phyloP scores from a whole-genome alignment of 2,329 filamentous ascomycete species.

The Calonectria crousiana region DNA sequence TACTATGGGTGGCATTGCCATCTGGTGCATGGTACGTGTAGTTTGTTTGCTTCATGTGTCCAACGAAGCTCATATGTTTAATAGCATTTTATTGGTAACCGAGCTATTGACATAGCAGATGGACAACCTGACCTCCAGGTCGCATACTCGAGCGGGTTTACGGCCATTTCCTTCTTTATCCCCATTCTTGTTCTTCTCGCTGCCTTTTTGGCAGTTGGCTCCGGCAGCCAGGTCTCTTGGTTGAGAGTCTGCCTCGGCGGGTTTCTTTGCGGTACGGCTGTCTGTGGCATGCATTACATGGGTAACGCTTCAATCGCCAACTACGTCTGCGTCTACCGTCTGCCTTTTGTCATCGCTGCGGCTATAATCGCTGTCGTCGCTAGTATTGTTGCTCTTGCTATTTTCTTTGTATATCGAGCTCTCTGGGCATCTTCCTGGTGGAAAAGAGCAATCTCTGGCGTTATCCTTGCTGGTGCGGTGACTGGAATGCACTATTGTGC shows the following conservation, averaged over 20 bases:
- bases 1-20: constrained; percentile 79
- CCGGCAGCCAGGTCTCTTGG: constrained; percentile 68
- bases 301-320: constrained; percentile 87
- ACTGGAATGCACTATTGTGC: constrained; percentile 92
- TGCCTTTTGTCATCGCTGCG: constrained; percentile 73
- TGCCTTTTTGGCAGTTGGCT: constrained; percentile 78
- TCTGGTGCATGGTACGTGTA: constrained; percentile 74
- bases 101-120: constrained; percentile 78
- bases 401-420: constrained; percentile 83
- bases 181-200: constrained; percentile 80
- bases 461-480: constrained; percentile 78
- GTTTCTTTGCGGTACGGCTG: constrained; percentile 77
- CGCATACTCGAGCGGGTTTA: constrained; percentile 78
- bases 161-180: constrained; percentile 82
- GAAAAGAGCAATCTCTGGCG: constrained; percentile 76
- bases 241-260: constrained; percentile 73
- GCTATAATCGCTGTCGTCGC: constrained; percentile 79
- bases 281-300: constrained; percentile 89
- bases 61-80: constrained; percentile 10
- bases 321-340: constrained; percentile 74
- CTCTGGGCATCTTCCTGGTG: constrained; percentile 84
- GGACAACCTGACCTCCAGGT: constrained; percentile 76
- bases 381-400: constrained; percentile 75
- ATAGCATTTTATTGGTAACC: constrained; percentile 75
- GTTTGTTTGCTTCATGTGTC: neutral